phyloP scores from a whole-genome alignment of 371 early-diverging fungal species.

The Apophysomyces trapeziformis region DNA sequence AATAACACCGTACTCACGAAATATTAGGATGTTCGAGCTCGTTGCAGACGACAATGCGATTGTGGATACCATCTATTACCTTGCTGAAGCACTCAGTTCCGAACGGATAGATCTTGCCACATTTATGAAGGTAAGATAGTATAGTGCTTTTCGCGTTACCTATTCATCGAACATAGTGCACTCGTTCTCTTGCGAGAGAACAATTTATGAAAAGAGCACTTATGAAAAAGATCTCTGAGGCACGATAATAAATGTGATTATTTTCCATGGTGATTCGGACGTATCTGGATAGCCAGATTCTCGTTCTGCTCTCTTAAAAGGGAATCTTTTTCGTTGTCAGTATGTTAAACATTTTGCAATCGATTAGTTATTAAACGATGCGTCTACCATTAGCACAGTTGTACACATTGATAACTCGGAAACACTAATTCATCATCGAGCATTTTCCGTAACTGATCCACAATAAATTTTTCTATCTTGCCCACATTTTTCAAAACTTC shows the following conservation, averaged over 20 bases:
- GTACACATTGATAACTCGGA: conserved; percentile 74
- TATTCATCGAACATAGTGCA: conserved; percentile 47
- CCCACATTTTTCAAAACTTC: conserved; percentile 90
- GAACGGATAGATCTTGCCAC: conserved; percentile 67
- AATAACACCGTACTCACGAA: not conserved
- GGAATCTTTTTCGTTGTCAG: not conserved
- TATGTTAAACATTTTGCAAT: not conserved
- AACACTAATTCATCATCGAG: conserved; percentile 91
- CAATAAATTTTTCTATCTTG: conserved; percentile 89
- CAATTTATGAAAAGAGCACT: conserved; percentile 89
- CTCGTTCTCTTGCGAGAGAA: conserved; percentile 80
- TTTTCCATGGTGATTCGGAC: not conserved
- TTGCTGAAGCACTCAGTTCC: conserved; percentile 78
- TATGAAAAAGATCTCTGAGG: conserved; percentile 66
- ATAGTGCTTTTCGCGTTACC: not conserved
- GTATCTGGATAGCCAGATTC: no score
- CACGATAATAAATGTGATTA: conserved; percentile 20
- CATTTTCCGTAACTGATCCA: conserved; percentile 86
- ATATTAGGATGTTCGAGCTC: conserved; percentile 75
- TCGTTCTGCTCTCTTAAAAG: not conserved
- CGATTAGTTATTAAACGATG: not conserved
- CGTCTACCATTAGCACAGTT: not conserved
- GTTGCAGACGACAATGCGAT: conserved; percentile 90
- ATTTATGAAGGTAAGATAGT: conserved; percentile 68
- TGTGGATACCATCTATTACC: conserved; percentile 87